Percentiles rank a stretch among this genome's conserved stretches.
phyloP scores from a whole-genome alignment of 495 filamentous ascomycete species.

The Hypoxylon lienhwacheense region DNA sequence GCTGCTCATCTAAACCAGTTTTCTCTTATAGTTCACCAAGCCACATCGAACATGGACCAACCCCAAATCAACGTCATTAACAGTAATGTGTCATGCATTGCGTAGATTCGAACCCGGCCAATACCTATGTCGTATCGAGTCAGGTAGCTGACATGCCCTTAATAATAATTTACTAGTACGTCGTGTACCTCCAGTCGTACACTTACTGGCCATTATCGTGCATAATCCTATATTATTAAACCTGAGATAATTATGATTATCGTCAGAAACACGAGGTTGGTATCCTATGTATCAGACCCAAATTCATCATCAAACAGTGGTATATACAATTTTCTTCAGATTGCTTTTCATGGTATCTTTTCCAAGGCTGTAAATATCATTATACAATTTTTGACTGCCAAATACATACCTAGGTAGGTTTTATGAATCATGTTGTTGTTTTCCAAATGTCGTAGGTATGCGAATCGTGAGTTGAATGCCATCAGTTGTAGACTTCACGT shows the following conservation, averaged over 20 bases:
- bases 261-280: too few relatives aligned
- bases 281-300: too few relatives aligned
- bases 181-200: too few relatives aligned
- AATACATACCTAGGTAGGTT: not conserved
- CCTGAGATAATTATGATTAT: too few relatives aligned
- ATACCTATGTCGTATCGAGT: not conserved
- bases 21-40: constrained; percentile 23
- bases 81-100: too few relatives aligned
- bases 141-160: not conserved
- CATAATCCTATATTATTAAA: too few relatives aligned
- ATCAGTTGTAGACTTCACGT: constrained; percentile 56
- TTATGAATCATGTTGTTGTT: constrained; percentile 18
- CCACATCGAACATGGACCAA: constrained; percentile 25
- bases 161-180: too few relatives aligned
- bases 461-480: constrained; percentile 55
- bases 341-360: not conserved
- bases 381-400: not conserved
- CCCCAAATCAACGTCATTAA: constrained; percentile 35
- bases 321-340: too few relatives aligned
- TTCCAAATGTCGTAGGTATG: constrained; percentile 53
- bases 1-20: constrained; percentile 25
- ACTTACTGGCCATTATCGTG: too few relatives aligned
- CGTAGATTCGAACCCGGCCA: not conserved
- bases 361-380: not conserved
- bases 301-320: too few relatives aligned